Evolutionary conservation across 345 rosid genomes (phyloP).

Genomic region (Eucalyptus polybractea): DNA sequence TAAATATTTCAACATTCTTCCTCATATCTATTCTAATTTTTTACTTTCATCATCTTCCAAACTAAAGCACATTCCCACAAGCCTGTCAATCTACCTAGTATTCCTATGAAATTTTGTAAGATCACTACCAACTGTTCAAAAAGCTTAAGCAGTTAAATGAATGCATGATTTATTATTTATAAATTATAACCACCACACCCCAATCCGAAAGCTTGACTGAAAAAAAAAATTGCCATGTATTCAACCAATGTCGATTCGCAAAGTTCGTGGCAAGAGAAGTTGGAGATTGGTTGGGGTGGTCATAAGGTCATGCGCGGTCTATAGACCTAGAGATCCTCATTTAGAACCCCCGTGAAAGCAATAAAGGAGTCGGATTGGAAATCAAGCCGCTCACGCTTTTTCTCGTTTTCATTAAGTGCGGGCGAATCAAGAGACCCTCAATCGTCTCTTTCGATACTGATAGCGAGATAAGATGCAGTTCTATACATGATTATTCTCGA

Average conservation of each 20-base stretch:
- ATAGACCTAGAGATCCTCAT: neutral
- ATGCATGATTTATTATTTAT: fast-evolving
- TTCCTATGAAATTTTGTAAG: fast-evolving
- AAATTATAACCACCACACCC: fast-evolving
- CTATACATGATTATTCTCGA: no score
- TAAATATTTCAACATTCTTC: no score
- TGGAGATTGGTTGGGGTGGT: neutral
- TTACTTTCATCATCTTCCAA: no score
- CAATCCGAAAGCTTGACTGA: neutral
- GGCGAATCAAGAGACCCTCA: fast-evolving
- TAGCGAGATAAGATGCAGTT: fast-evolving
- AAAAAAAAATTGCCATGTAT: neutral
- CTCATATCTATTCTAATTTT: no score
- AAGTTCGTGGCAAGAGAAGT: neutral
- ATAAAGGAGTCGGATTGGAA: neutral
- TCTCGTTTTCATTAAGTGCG: neutral
- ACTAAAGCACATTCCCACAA: neutral
- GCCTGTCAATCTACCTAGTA: no score
- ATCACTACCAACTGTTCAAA: no score
- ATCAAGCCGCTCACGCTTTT: neutral
- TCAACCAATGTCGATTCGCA: neutral
- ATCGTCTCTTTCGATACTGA: neutral
- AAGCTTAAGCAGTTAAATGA: fast-evolving
- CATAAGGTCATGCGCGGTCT: neutral
- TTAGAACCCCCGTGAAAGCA: neutral